These are phyloP conservation scores for Lathyrus tuberosus DNA, from an alignment of 306 rosid genomes.

Conservation along the genomic window DNA sequence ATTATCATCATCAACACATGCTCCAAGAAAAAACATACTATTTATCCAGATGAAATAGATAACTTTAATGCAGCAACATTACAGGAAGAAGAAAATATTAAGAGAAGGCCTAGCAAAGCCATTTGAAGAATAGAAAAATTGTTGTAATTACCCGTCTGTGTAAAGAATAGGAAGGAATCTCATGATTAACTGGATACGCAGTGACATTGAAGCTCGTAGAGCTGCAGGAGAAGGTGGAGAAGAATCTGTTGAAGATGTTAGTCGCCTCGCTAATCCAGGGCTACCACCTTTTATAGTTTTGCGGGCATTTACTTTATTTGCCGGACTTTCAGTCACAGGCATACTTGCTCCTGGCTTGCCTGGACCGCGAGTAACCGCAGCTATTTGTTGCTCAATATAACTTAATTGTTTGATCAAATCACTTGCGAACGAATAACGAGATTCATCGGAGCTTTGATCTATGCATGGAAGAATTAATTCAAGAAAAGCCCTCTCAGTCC, in stretches of 20 bases:
- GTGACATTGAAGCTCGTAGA: slow-evolving; percentile 74
- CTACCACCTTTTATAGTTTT: slow-evolving; percentile 72
- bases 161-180: slow-evolving; percentile 87
- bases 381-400: slow-evolving; percentile 75
- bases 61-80: neutral
- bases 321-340: slow-evolving; percentile 70
- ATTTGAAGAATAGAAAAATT: neutral
- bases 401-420: slow-evolving; percentile 86
- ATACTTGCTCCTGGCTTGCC: slow-evolving; percentile 64
- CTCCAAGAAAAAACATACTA: slow-evolving; percentile 23
- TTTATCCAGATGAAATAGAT: neutral
- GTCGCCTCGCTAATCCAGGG: slow-evolving; percentile 82
- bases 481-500: slow-evolving; percentile 77
- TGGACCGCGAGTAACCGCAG: slow-evolving; percentile 64
- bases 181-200: slow-evolving; percentile 80
- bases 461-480: slow-evolving; percentile 88
- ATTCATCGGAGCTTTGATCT: slow-evolving; percentile 90
- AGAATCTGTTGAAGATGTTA: slow-evolving; percentile 61
- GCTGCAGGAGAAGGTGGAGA: slow-evolving; percentile 76
- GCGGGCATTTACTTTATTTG: slow-evolving; percentile 72
- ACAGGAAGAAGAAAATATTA: slow-evolving; percentile 14
- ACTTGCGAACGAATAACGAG: slow-evolving; percentile 78
- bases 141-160: slow-evolving; percentile 67
- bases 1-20: slow-evolving; percentile 12
- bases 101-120: slow-evolving; percentile 2